These are phyloP conservation scores for Erodium moschatum DNA, from an alignment of 441 rosid genomes.

Conservation along the genomic window DNA sequence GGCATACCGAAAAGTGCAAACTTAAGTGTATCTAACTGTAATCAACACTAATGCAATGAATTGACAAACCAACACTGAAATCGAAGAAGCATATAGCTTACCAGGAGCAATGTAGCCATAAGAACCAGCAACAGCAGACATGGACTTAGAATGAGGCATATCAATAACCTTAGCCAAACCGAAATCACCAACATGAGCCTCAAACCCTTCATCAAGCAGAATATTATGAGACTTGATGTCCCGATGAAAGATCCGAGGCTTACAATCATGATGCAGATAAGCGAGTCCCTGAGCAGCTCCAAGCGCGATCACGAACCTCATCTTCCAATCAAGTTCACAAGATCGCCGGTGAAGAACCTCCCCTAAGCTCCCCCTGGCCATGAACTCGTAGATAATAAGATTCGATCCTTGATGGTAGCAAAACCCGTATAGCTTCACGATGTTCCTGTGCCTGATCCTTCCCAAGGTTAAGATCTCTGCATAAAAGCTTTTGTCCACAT, in stretches of 20 bases:
- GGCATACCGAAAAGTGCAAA: too few relatives aligned
- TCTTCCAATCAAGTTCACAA: conserved; percentile 65
- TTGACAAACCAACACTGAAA: background rate
- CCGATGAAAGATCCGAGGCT: conserved; percentile 82
- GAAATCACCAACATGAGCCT: conserved; percentile 96
- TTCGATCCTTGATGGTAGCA: conserved; percentile 74
- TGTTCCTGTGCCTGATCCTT: conserved; percentile 83
- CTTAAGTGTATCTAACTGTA: too few relatives aligned
- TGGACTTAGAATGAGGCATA: conserved; percentile 92
- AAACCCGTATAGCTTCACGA: conserved; percentile 83
- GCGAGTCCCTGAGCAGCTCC: conserved; percentile 97
- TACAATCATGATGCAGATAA: conserved; percentile 90
- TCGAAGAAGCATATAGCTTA: conserved; percentile 23
- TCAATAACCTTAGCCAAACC: conserved; percentile 92
- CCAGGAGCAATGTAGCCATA: conserved; percentile 98
- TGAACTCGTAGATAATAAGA: conserved; percentile 78
- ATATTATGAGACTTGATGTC: conserved; percentile 91
- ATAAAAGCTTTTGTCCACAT: conserved; percentile 67
- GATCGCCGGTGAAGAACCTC: conserved; percentile 66
- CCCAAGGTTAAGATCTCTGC: conserved; percentile 89
- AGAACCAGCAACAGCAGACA: conserved; percentile 94
- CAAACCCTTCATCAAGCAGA: conserved; percentile 69
- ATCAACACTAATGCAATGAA: too few relatives aligned
- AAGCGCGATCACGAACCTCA: conserved; percentile 68
- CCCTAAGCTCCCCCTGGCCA: conserved; percentile 81